Evolutionary conservation across 2,329 filamentous ascomycete genomes (phyloP), one percentile per base, ranked within the genome.

Genomic region (Fusarium setosum): DNA sequence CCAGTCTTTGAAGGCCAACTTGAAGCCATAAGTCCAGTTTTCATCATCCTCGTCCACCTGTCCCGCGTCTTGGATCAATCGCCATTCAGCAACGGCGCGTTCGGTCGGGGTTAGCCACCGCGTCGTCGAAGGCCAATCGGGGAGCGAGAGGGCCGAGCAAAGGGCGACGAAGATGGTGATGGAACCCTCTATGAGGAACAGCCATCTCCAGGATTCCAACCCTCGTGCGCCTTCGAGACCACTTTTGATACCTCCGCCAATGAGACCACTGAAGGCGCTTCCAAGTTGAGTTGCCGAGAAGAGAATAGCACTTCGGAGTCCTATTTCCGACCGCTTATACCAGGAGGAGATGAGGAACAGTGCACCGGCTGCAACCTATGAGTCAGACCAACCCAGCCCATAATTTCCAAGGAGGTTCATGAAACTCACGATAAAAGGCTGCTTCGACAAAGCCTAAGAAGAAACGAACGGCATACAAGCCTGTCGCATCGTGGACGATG

Each of bases 321-420:
- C 59, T 29, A 62, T 53, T 34, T 62, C 59, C 13, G 55, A 59
- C 34, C 59, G 21, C 23, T 58, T 62, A 17, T 62, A 62, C 59
- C 59, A 62, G 10, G 59, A 54, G 17, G 59, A 62, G 24, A 62
- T 58, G n/a, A 58, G 21, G 21, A 62, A 62, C 4, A 62, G 55
- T 6, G 59, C 59, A 47, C 57, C 57, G 17, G 52, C 57, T 60
- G n/a, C 13, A 37, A 23, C 23, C 21, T 34, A 4, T 41, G 13
- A 23, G 38, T 21, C 21, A 41, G 11, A 41, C 21, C 20, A 41
- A 12, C 21, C 38, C 38, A 41, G 38, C 18, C 38, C 38, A 41
- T 15, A 15, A 41, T 41, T 41, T 21, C 38, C 18, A 7, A n/a
- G 13, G 15, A 41, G 38, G 15, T 41, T 41, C 18, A 17, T 18